Conservation (phyloP, 1,284 basidiomycete genomes). For the Cutaneotrichosporon daszewskae region DNA sequence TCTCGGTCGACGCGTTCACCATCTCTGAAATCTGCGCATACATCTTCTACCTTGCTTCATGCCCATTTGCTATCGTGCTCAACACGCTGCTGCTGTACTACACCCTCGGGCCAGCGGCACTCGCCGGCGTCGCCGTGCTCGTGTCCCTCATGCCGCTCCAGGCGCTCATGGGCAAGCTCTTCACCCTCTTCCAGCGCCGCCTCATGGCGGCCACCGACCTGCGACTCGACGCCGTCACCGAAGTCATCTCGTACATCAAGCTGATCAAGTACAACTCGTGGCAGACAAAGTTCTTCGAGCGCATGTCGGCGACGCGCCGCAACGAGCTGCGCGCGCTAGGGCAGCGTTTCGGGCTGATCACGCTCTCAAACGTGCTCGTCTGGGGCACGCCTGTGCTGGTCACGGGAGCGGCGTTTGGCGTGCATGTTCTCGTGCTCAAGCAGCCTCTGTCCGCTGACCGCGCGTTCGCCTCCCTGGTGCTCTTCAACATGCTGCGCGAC, state of each 20-base stretch:
- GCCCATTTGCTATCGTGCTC: slow-evolving; percentile 49
- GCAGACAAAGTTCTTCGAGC: slow-evolving; percentile 50
- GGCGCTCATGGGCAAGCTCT: slow-evolving; percentile 46
- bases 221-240: slow-evolving; percentile 52
- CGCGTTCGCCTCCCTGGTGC: slow-evolving; percentile 51
- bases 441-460: slow-evolving; percentile 37
- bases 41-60: slow-evolving; percentile 37
- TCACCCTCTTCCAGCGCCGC: slow-evolving; percentile 49
- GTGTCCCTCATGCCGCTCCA: slow-evolving; percentile 47
- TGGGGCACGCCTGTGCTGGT: slow-evolving; percentile 51
- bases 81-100: slow-evolving; percentile 49
- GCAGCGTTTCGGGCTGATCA: slow-evolving; percentile 46
- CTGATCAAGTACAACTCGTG: slow-evolving; percentile 52
- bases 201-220: slow-evolving; percentile 53
- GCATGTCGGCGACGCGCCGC: slow-evolving; percentile 49
- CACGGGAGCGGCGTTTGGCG: slow-evolving; percentile 50
- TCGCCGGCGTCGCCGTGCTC: slow-evolving; percentile 49
- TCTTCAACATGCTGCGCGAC: slow-evolving; percentile 52
- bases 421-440: slow-evolving; percentile 40
- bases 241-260: slow-evolving; percentile 54
- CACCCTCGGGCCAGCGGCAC: slow-evolving; percentile 47
- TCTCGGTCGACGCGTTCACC: slow-evolving; percentile 53
- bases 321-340: slow-evolving; percentile 50
- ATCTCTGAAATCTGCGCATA: slow-evolving; percentile 45
- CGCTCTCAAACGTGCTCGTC: slow-evolving; percentile 45